phyloP scores from a whole-genome alignment of 441 rosid species.

The California macrophylla region DNA sequence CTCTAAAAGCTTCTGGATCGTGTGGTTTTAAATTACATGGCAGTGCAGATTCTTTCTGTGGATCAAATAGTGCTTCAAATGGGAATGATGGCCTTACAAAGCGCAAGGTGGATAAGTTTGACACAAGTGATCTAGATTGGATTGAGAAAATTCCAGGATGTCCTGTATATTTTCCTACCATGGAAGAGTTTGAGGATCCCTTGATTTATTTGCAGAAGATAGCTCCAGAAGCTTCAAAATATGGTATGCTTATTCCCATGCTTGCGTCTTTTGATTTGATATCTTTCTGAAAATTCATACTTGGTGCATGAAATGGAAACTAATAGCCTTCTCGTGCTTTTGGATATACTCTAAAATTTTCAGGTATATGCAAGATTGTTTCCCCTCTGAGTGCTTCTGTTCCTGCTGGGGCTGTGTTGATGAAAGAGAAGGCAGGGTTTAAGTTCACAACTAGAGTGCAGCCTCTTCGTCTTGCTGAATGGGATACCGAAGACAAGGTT shows the following conservation, averaged over 20 bases:
- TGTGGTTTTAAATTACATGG: constrained; percentile 67
- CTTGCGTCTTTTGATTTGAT: not conserved
- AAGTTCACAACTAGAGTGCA: constrained; percentile 96
- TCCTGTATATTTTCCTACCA: constrained; percentile 86
- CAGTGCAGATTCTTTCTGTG: constrained; percentile 31
- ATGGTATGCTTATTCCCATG: constrained; percentile 39
- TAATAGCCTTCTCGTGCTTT: not conserved
- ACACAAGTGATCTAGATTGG: constrained; percentile 73
- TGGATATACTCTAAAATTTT: constrained; percentile 8
- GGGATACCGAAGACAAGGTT: constrained; percentile 87
- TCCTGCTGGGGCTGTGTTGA: constrained; percentile 90
- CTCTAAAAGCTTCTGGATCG: constrained; percentile 61
- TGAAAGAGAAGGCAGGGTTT: constrained; percentile 78
- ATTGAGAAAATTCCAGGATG: constrained; percentile 80
- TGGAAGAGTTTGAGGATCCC: constrained; percentile 94
- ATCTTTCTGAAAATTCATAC: not conserved
- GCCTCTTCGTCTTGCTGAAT: constrained; percentile 96
- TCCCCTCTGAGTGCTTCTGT: constrained; percentile 77
- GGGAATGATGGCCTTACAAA: constrained; percentile 44
- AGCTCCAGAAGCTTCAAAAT: constrained; percentile 89
- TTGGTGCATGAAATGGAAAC: not conserved
- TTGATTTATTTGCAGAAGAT: constrained; percentile 81
- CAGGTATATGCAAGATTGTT: constrained; percentile 92
- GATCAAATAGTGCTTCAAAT: constrained; percentile 28
- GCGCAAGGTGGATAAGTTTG: constrained; percentile 66